A percentile compares a stretch with the other conserved stretches of the same genome.
Evolutionary conservation across 768 basidiomycete genomes (phyloP).

Genomic region (Lepiota venenata): DNA sequence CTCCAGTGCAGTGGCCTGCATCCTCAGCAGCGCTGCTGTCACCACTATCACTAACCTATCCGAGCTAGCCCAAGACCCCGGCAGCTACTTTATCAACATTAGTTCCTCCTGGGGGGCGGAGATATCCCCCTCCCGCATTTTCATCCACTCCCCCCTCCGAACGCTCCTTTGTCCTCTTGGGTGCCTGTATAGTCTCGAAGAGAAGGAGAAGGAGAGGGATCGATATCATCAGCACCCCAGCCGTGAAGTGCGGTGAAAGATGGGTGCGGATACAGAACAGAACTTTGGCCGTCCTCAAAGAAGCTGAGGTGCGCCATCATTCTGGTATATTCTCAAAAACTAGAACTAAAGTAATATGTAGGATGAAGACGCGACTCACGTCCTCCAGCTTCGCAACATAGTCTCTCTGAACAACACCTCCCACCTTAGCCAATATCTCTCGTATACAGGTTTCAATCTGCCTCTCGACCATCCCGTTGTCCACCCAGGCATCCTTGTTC

Average conservation of each 20-base stretch:
- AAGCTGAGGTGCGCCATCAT: conserved; percentile 49
- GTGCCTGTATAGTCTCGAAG: conserved; percentile 29
- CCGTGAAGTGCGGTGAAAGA: conserved; percentile 31
- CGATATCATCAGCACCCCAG: background rate
- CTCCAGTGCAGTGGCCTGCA: conserved; percentile 80
- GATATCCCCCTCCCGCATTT: conserved; percentile 66
- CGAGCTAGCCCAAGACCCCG: conserved; percentile 45
- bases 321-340: conserved; percentile 1
- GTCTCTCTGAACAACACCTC: conserved; percentile 12
- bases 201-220: conserved; percentile 1
- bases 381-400: conserved; percentile 11
- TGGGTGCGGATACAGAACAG: conserved; percentile 64
- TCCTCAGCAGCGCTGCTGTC: conserved; percentile 55
- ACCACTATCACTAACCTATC: background rate
- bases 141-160: conserved; percentile 84
- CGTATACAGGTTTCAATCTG: conserved; percentile 7
- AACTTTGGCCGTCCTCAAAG: conserved; percentile 47
- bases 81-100: conserved; percentile 66
- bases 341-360: background rate
- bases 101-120: conserved; percentile 74
- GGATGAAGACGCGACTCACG: conserved; percentile 13
- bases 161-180: conserved; percentile 58
- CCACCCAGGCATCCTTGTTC: background rate
- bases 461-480: conserved; percentile 2
- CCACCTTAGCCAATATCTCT: conserved; percentile 11